Percentiles rank a stretch among this genome's conserved stretches.
These are phyloP conservation scores for Beauveria australis DNA, from an alignment of 2,329 filamentous ascomycete genomes.

Conservation along the genomic window DNA sequence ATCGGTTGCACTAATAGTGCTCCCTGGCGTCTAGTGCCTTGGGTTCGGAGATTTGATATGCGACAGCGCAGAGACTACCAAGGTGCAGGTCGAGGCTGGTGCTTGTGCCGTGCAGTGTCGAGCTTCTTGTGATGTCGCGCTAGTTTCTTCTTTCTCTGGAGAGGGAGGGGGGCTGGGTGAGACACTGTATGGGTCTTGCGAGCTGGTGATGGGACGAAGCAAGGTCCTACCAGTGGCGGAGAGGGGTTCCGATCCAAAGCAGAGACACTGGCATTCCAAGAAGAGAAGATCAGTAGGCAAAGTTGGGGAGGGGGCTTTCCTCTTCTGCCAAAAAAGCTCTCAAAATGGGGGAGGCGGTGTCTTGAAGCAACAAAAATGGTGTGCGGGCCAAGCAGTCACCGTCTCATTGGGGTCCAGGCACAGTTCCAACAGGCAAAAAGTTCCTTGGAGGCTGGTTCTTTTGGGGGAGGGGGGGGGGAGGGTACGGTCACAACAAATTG, in stretches of 20 bases:
- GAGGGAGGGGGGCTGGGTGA: slow-evolving; percentile 24
- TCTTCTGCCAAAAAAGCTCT: slow-evolving; percentile 9
- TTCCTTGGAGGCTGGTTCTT: background rate
- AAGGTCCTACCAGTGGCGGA: slow-evolving; percentile 25
- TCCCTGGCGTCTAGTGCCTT: slow-evolving; percentile 21
- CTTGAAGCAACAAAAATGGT: slow-evolving; percentile 8
- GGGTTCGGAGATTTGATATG: slow-evolving; percentile 33
- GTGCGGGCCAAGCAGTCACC: slow-evolving; percentile 4
- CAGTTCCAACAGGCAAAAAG: background rate
- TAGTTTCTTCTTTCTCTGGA: slow-evolving; percentile 25
- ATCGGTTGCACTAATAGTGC: slow-evolving; percentile 22
- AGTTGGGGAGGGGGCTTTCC: slow-evolving; percentile 7
- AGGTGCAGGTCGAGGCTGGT: slow-evolving; percentile 22
- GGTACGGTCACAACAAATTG: background rate
- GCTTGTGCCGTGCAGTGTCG: slow-evolving; percentile 23
- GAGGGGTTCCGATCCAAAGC: slow-evolving; percentile 26
- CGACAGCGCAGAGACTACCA: slow-evolving; percentile 22
- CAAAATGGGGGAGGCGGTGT: slow-evolving; percentile 9
- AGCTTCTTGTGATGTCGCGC: slow-evolving; percentile 25
- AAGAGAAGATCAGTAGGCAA: slow-evolving; percentile 19
- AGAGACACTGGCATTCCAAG: slow-evolving; percentile 32
- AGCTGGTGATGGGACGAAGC: slow-evolving; percentile 26
- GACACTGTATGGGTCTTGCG: slow-evolving; percentile 23
- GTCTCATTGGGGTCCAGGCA: slow-evolving; percentile 9
- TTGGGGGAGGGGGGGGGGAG: background rate